Conservation (phyloP, 2,329 filamentous ascomycete species). For the Colletotrichum sp. region DNA sequence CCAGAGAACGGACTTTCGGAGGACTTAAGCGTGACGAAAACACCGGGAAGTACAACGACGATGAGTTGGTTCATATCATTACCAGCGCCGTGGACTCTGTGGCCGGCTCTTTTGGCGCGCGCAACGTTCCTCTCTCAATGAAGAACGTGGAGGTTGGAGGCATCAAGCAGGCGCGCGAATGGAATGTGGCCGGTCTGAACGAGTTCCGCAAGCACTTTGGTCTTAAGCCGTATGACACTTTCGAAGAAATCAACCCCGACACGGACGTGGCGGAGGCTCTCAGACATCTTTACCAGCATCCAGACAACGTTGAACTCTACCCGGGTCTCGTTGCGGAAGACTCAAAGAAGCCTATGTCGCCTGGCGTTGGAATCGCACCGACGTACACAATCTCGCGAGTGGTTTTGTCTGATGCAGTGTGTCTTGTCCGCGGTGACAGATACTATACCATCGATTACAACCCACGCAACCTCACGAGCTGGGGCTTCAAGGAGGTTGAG, state of each 20-base stretch:
- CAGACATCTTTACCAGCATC: constrained; percentile 74
- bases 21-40: constrained; percentile 67
- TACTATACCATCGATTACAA: constrained; percentile 83
- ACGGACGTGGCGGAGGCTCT: constrained; percentile 71
- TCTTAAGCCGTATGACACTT: constrained; percentile 75
- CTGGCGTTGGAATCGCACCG: constrained; percentile 76
- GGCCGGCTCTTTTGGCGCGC: constrained; percentile 75
- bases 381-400: constrained; percentile 80
- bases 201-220: constrained; percentile 86
- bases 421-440: constrained; percentile 78
- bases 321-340: constrained; percentile 80
- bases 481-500: constrained; percentile 78
- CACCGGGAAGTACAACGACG: constrained; percentile 75
- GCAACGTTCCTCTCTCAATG: constrained; percentile 76
- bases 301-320: constrained; percentile 82
- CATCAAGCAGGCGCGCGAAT: constrained; percentile 77
- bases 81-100: constrained; percentile 74
- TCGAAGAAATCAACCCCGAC: constrained; percentile 85
- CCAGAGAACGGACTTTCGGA: constrained; percentile 68
- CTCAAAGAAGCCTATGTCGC: constrained; percentile 74
- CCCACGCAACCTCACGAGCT: constrained; percentile 78
- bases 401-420: constrained; percentile 78
- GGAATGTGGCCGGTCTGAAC: constrained; percentile 81
- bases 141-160: constrained; percentile 80
- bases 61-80: constrained; percentile 76